Percentiles rank a stretch among this genome's conserved stretches.
These are phyloP conservation scores for Candida loeiensis DNA, from an alignment of 805 yeast species.

Conservation along the genomic window DNA sequence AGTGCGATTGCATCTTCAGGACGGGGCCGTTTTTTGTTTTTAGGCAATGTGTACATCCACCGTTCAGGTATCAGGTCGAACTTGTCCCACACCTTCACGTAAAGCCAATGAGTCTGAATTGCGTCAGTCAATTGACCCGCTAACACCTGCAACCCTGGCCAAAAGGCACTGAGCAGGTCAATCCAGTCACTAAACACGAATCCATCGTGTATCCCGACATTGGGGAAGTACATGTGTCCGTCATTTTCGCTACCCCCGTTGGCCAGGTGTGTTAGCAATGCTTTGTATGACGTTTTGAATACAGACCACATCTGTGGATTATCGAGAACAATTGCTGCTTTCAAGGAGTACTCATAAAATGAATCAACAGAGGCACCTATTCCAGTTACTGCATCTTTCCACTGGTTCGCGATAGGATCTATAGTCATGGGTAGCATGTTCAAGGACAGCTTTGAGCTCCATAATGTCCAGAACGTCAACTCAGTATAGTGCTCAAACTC, in stretches of 20 bases:
- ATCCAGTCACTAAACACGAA: constrained; percentile 60
- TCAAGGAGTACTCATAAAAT: constrained; percentile 83
- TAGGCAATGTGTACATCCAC: constrained; percentile 48
- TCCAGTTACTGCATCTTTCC: constrained; percentile 65
- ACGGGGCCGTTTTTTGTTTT: constrained; percentile 2
- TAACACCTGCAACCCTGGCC: constrained; percentile 79
- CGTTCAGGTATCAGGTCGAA: constrained; percentile 86
- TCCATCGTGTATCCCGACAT: constrained; percentile 57
- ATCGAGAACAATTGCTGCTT: constrained; percentile 64
- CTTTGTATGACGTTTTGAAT: constrained; percentile 48
- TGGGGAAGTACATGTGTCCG: constrained; percentile 46
- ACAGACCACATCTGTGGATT: constrained; percentile 63
- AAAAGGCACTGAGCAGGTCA: constrained; percentile 83
- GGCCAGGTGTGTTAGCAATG: constrained; percentile 47
- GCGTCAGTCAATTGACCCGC: constrained; percentile 75
- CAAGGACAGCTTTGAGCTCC: constrained; percentile 61
- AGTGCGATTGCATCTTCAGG: constrained; percentile 44
- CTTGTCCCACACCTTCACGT: constrained; percentile 71
- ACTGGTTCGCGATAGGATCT: constrained; percentile 52
- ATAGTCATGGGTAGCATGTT: constrained; percentile 77
- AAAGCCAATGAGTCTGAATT: constrained; percentile 54
- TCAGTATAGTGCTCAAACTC: constrained; percentile 62
- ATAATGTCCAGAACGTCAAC: constrained; percentile 61
- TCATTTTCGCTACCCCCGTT: constrained; percentile 22
- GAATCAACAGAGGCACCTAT: constrained; percentile 92